Base-by-base conservation (phyloP, 2,329 filamentous ascomycete species). In the Paracoccidioides brasiliensis region DNA sequence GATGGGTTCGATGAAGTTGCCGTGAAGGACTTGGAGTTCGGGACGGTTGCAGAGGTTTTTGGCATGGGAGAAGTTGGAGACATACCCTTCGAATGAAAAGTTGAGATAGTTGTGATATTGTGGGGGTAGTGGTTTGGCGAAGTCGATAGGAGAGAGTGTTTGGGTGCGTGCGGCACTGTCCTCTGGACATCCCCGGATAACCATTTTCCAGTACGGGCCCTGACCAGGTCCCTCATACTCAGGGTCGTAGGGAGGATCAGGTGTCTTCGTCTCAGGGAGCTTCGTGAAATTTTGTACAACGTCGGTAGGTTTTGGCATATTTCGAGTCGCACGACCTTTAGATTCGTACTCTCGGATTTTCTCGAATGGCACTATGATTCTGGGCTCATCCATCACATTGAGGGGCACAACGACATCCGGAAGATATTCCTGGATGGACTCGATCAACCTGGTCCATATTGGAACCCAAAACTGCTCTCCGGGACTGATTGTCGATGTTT, bases 351-450 rank as follows among this genome's bases (percentile, higher is more conserved):
- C 64, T 42, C 71, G 64, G 12, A 77, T 70, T 28, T 70, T 67
- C 51, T 78, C 74, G 70, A 71, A 77, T 0, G 73, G 72, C 4
- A 76, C 73, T 14, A 77, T 66, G 5, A 78, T 60, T 2, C 75
- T 67, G 40, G 70, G 70, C 63, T 78, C 74, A 55, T 78, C 76
- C 74, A 77, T 77, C 38, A 70, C 62, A 59, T 78, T 78, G 52
- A 77, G 66, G 0, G 75, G 67, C 49, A 78, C 64, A 54, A 76
- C 71, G 38, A 78, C 60, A 59, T 78, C 74, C 3, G 75, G 75
- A 12, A 77, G 63, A 15, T 66, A 61, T 4, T 68, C 59, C 28
- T 64, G 52, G 8, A 77, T 65, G 8, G 64, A 69, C 37, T 63
- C 55, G 12, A 74, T 62, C 63, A 77, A 63, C 38, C 72, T 66